Percentiles rank a stretch among this genome's conserved stretches.
Conservation (phyloP, 1,284 basidiomycete species). For the Ustanciosporium gigantosporum region DNA sequence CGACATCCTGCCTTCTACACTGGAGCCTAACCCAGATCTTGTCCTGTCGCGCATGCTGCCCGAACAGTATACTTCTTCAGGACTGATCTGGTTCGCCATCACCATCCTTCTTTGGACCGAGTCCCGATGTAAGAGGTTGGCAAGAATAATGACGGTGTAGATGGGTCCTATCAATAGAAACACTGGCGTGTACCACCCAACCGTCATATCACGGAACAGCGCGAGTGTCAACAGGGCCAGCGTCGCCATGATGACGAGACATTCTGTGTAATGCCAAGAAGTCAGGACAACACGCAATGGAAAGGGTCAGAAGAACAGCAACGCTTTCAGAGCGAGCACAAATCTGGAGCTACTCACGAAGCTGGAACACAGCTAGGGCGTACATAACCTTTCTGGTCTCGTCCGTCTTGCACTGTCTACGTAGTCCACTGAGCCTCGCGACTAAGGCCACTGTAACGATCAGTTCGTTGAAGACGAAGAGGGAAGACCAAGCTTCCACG, state of each 20-base stretch:
- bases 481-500: conserved; percentile 12
- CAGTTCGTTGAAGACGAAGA: conserved; percentile 13
- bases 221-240: conserved; percentile 6
- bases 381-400: conserved; percentile 4
- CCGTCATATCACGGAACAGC: conserved; percentile 2
- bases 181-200: conserved; percentile 20
- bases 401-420: conserved; percentile 9
- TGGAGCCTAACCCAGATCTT: too few species aligned
- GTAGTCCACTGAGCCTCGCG: conserved; percentile 3
- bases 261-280: too few species aligned
- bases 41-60: too few species aligned
- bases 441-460: conserved; percentile 12
- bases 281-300: too few species aligned
- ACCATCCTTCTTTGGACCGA: conserved; percentile 47
- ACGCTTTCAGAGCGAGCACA: too few species aligned
- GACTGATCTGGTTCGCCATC: conserved; percentile 48
- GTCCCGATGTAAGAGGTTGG: conserved; percentile 15
- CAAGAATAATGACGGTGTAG: conserved; percentile 17
- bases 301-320: too few species aligned
- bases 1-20: too few species aligned
- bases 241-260: too few species aligned
- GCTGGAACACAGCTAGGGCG: conserved; percentile 11
- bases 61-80: too few species aligned
- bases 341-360: conserved; percentile 16
- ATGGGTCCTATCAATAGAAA: conserved; percentile 9